Base-by-base conservation (phyloP, 176 grass and related monocot genomes). In the Musa itinerans region DNA sequence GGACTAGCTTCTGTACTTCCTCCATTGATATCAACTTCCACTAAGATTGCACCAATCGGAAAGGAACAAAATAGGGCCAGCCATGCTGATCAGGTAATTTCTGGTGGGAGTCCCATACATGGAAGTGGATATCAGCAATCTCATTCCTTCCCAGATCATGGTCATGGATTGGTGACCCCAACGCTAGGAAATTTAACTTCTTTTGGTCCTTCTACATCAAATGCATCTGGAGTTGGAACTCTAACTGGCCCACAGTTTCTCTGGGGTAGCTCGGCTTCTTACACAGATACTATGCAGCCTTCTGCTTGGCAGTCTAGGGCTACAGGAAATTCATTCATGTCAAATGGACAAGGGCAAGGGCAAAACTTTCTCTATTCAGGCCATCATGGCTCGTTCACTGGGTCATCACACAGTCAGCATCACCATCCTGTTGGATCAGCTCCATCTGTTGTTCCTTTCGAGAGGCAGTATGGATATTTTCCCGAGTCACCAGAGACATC, bases 121-220 rank as follows among this genome's bases (percentile, higher is more conserved):
- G 73, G 76, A 48, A 67, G 65, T 55, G 78, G 65, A 29, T 58
- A 72, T 53, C 66, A 87, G 58, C 69, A 73, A 21, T 79, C 72
- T 72, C 85, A 59, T 80, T 87, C 85, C 17, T 87, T 87, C 63
- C 80, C 80, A 14, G 72, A 83, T 74, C 73, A 80, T 72, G 50
- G 22, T 78, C 62, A 63, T 81, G 74, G 81, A 87, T 63, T 83
- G 48, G 17, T 55, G 69, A 81, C 55, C 56, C 48, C 77, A 61
- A 74, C 73, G 24, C 73, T 61, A 0, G 27, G 78, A 69, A 52
- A 12, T 29, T 57, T 58, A 58, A 17, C 73, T 49, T 83, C 78
- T 64, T 87, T 79, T 10, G 68, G 68, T 78, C 76, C 74, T 0
- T 78, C 81, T 8, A 59, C 68, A 25, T 83, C 81, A 29, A 83